Conservation (phyloP, 768 basidiomycete genomes). For the Mycena polygramma region DNA sequence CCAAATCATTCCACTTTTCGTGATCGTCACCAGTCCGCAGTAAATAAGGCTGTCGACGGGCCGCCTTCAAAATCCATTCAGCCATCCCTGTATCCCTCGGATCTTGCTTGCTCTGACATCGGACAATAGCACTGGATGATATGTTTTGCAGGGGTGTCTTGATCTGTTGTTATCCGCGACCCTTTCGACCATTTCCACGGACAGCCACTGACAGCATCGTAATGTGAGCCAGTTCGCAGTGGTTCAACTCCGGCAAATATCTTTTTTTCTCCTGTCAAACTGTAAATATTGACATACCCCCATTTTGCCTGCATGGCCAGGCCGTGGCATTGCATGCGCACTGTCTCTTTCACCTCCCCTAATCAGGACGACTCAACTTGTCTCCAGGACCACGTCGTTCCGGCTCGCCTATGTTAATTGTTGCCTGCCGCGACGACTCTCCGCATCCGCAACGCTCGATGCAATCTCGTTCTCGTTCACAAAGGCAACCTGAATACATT, state of each 20-base stretch:
- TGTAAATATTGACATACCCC: background rate
- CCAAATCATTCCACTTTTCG: background rate
- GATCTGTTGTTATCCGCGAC: conserved; percentile 10
- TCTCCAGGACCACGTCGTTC: background rate
- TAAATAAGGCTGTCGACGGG: too few species aligned
- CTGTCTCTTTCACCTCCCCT: conserved; percentile 20
- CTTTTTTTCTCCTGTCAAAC: background rate
- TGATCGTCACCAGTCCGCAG: background rate
- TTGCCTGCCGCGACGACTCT: conserved; percentile 1
- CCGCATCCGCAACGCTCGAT: background rate
- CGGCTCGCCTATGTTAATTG: background rate
- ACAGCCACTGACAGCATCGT: conserved; percentile 8
- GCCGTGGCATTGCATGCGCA: background rate
- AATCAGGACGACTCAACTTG: conserved; percentile 4
- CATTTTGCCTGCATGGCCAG: conserved; percentile 1
- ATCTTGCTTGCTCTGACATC: conserved; percentile 11
- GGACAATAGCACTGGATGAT: background rate
- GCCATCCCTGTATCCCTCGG: background rate
- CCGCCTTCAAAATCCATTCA: background rate
- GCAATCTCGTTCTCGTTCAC: background rate
- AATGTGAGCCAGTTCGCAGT: conserved; percentile 13
- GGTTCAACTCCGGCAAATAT: conserved; percentile 24
- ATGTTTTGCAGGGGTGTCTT: conserved; percentile 29
- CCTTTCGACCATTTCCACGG: background rate
- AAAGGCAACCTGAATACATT: too few species aligned